A percentile compares a stretch with the other conserved stretches of the same genome.
These are phyloP conservation scores for Aspergillus fischeri DNA, from an alignment of 2,329 filamentous ascomycete species.

Conservation along the genomic window DNA sequence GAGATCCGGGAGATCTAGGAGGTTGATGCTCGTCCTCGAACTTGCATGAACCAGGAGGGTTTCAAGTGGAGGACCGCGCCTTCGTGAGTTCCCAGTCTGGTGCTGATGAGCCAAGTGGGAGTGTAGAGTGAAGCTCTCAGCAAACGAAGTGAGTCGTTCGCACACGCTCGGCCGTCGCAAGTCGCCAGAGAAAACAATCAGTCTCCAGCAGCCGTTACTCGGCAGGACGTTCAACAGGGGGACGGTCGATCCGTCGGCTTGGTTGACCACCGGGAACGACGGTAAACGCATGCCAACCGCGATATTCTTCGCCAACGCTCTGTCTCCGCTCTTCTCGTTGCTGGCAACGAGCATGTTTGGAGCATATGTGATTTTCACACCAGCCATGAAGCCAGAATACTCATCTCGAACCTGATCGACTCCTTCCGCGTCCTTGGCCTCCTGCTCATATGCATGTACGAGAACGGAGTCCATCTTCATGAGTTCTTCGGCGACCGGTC, in stretches of 20 bases:
- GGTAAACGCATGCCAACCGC: conserved; percentile 13
- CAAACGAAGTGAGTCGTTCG: conserved; percentile 3
- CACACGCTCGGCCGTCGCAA: not conserved
- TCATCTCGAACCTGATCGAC: conserved; percentile 7
- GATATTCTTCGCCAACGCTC: conserved; percentile 5
- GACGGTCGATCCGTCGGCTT: conserved; percentile 6
- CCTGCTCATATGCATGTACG: conserved; percentile 6
- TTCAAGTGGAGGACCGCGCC: not conserved
- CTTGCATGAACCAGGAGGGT: conserved; percentile 12
- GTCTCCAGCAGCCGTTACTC: conserved; percentile 16
- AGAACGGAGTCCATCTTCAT: conserved; percentile 9
- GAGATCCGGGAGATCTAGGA: conserved; percentile 10
- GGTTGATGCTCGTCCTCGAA: not conserved
- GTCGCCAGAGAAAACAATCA: conserved; percentile 19
- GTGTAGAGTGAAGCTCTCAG: conserved; percentile 1
- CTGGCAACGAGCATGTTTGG: conserved; percentile 1
- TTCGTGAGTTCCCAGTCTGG: not conserved
- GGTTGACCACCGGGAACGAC: conserved; percentile 5
- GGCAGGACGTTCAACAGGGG: conserved; percentile 6
- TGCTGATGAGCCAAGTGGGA: not conserved
- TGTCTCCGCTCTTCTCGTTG: not conserved
- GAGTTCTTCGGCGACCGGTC: conserved; percentile 37
- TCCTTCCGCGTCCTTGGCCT: not conserved
- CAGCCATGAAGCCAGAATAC: conserved; percentile 12
- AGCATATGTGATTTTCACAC: conserved; percentile 8